These are phyloP conservation scores for Ambispora gerdemannii DNA, from an alignment of 192 early-diverging fungal species.

Conservation along the genomic window DNA sequence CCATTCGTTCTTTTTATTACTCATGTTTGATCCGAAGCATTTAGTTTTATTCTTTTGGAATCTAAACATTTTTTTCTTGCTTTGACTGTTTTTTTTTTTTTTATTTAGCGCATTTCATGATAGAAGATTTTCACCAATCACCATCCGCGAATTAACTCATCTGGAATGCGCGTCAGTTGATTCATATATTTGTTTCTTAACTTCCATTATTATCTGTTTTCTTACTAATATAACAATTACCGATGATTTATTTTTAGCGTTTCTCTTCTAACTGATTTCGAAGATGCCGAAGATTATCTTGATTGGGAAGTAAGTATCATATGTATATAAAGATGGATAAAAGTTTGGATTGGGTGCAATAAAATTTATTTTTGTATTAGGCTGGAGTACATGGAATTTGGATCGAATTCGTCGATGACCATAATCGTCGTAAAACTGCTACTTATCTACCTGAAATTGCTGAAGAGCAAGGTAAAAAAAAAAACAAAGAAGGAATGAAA, in stretches of 20 bases:
- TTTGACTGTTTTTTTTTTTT: neutral
- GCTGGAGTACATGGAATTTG: slow-evolving; percentile 90
- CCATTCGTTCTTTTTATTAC: neutral
- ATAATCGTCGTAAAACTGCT: slow-evolving; percentile 58
- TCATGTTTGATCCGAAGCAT: neutral
- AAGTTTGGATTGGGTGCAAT: too few relatives aligned
- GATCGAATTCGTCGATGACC: slow-evolving; percentile 72
- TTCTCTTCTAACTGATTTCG: slow-evolving; percentile 87
- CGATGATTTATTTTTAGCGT: too few relatives aligned
- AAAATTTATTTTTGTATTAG: slow-evolving; percentile 31
- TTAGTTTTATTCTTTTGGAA: neutral
- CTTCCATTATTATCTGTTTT: neutral
- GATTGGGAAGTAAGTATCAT: slow-evolving; percentile 75
- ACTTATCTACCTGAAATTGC: slow-evolving; percentile 94
- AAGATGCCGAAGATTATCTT: slow-evolving; percentile 61
- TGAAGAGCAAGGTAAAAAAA: slow-evolving; percentile 60
- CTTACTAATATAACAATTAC: neutral
- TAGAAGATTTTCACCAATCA: slow-evolving; percentile 80
- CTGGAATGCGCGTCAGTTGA: slow-evolving; percentile 59
- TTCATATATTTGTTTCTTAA: neutral
- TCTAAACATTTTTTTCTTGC: neutral
- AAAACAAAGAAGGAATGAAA: too few relatives aligned
- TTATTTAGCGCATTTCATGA: slow-evolving; percentile 71
- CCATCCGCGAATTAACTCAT: slow-evolving; percentile 55
- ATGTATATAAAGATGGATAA: too few relatives aligned